phyloP scores from a whole-genome alignment of 2,329 filamentous ascomycete species.

The Verticillium dahliae region DNA sequence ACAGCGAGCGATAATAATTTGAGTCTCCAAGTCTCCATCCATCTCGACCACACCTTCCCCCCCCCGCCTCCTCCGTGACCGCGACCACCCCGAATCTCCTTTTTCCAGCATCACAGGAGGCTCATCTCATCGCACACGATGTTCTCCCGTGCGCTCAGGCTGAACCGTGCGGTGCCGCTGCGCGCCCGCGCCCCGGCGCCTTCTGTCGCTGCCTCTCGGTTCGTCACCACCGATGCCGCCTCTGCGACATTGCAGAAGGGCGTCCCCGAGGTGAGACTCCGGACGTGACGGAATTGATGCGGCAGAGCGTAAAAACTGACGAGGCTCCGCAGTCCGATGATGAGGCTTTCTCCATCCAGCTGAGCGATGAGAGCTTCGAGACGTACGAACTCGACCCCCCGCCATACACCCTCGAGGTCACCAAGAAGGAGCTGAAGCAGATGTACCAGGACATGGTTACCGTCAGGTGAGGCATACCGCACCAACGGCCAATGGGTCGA shows the following conservation, averaged over 20 bases:
- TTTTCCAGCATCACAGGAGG: slow-evolving; percentile 21
- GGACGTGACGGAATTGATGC: background rate
- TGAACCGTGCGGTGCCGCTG: slow-evolving; percentile 54
- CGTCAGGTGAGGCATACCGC: slow-evolving; percentile 62
- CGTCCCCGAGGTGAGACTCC: slow-evolving; percentile 39
- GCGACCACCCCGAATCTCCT: slow-evolving; percentile 15
- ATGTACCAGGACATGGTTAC: slow-evolving; percentile 99
- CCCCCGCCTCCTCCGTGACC: slow-evolving; percentile 14
- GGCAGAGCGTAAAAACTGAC: background rate
- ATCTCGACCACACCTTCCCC: slow-evolving; percentile 9
- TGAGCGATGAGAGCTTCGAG: slow-evolving; percentile 98
- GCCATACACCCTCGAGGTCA: slow-evolving; percentile 83
- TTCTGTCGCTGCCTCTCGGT: slow-evolving; percentile 49
- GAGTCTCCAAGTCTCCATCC: slow-evolving; percentile 2
- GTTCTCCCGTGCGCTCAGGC: slow-evolving; percentile 65
- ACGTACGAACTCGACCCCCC: slow-evolving; percentile 98
- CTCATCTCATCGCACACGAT: slow-evolving; percentile 37
- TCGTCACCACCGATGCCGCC: slow-evolving; percentile 92
- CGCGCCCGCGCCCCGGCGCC: slow-evolving; percentile 36
- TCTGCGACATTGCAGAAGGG: slow-evolving; percentile 82
- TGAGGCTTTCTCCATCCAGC: slow-evolving; percentile 82
- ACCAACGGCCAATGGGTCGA: background rate
- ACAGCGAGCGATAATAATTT: slow-evolving; percentile 19
- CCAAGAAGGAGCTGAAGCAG: slow-evolving; percentile 96
- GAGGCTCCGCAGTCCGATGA: slow-evolving; percentile 67